phyloP scores from a whole-genome alignment of 2,329 filamentous ascomycete species.

The Penicillium sp. region DNA sequence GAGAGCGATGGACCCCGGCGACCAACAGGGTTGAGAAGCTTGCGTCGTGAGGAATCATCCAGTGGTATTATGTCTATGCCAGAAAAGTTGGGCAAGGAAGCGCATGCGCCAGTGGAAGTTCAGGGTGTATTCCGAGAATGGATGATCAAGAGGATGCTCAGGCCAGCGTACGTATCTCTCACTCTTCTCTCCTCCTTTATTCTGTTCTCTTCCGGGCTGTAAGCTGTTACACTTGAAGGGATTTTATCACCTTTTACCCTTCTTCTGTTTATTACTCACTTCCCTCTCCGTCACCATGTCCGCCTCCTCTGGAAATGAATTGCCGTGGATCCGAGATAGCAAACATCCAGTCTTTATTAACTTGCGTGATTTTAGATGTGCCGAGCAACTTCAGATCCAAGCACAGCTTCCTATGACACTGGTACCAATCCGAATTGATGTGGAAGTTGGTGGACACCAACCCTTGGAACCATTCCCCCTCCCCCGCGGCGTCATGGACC shows the following conservation, averaged over 20 bases:
- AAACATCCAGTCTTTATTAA: neutral
- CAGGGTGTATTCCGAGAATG: slow-evolving; percentile 94
- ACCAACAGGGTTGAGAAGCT: slow-evolving; percentile 77
- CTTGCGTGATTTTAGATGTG: slow-evolving; percentile 37
- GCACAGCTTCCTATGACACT: slow-evolving; percentile 81
- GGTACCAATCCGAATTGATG: slow-evolving; percentile 93
- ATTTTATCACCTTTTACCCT: neutral
- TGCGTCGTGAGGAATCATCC: slow-evolving; percentile 72
- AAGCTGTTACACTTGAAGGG: neutral
- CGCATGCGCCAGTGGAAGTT: slow-evolving; percentile 72
- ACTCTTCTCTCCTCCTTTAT: slow-evolving; percentile 2
- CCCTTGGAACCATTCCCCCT: slow-evolving; percentile 49
- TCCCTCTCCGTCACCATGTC: neutral
- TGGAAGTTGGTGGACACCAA: slow-evolving; percentile 76
- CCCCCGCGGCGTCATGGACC: slow-evolving; percentile 43
- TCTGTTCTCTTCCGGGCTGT: neutral
- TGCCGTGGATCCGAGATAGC: neutral
- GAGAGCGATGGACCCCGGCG: slow-evolving; percentile 67
- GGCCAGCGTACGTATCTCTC: slow-evolving; percentile 41
- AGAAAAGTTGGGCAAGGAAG: slow-evolving; percentile 82
- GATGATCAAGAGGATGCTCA: slow-evolving; percentile 71
- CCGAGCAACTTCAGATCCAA: slow-evolving; percentile 62
- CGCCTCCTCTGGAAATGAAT: neutral
- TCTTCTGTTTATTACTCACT: neutral
- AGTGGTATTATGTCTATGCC: slow-evolving; percentile 63